Conservation (phyloP, 2,329 filamentous ascomycete genomes). For the Alternaria sp. region DNA sequence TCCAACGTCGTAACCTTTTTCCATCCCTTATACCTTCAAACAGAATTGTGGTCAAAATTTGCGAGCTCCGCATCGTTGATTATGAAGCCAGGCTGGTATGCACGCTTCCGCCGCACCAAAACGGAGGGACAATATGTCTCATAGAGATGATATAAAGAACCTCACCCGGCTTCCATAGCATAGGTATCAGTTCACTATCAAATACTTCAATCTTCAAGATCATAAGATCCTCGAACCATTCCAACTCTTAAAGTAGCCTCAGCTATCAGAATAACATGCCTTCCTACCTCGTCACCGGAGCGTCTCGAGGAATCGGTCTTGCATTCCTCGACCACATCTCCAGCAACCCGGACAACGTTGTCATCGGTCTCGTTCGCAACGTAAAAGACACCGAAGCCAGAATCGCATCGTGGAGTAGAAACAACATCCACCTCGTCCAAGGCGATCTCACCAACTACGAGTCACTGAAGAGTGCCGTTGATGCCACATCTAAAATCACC, state of each 20-base stretch:
- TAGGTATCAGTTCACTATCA: background rate
- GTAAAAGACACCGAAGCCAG: slow-evolving; percentile 14
- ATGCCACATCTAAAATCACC: slow-evolving; percentile 48
- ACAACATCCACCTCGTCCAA: slow-evolving; percentile 52
- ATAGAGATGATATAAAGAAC: background rate
- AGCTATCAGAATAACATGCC: slow-evolving; percentile 31
- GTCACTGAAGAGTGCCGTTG: slow-evolving; percentile 44
- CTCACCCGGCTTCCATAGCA: background rate
- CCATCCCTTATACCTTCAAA: background rate
- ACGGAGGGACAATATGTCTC: background rate
- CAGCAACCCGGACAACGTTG: slow-evolving; percentile 35
- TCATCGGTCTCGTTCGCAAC: slow-evolving; percentile 49
- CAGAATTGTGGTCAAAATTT: background rate
- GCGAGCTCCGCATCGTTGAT: background rate
- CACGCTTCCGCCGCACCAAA: background rate
- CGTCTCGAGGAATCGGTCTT: slow-evolving; percentile 45
- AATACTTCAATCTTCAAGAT: background rate
- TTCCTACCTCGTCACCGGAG: slow-evolving; percentile 45
- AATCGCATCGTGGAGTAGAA: slow-evolving; percentile 9
- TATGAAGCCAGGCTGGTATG: background rate
- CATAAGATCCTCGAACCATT: background rate
- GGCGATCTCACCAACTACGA: slow-evolving; percentile 47
- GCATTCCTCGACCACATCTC: slow-evolving; percentile 29
- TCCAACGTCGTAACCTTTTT: background rate
- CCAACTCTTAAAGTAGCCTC: background rate